Base-by-base conservation (phyloP, 768 basidiomycete genomes). In the Boletus sensibilis region DNA sequence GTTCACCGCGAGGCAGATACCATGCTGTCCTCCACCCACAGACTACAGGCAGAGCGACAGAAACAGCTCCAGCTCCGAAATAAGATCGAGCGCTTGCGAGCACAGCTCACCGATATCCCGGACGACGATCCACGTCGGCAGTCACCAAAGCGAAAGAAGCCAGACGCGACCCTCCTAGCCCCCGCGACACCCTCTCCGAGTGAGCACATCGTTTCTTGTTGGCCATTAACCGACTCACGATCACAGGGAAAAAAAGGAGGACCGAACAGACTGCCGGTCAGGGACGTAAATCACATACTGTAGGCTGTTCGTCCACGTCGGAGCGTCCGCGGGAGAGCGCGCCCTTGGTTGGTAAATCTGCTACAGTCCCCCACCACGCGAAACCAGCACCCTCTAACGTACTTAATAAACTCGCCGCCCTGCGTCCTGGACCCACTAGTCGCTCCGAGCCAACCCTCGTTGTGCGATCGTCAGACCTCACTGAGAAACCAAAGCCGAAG, bases 161-260 rank as follows among this genome's bases (percentile, higher is more conserved):
- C 61, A 12, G 73, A 78, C 10, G 57, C 74, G 4, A 68, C 71
- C 3, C 64, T 81, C 14, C 62, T 80, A 0, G 80, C 75, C 1
- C 81, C 80, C 9, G 70, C 74, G 1, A 83, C 80, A 1, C 89
- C 89, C 10, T 88, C 89, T 35, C 86, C 85, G 5, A 87, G 87
- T 89, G 60, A 68, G 79, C 69, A n/a, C 40, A n/a, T 20, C 23
- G 20, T 52, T 53, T 37, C 31, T 25, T 25, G 31, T 25, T 39
- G 25, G 44, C 29, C 16, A 37, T 56, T 53, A n/a, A 62, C 20
- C 3, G 39, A 51, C 23, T 6, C 33, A 46, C 41, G 47, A 23
- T 50, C 14, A 18, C 60, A 72, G 72, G 60, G 49, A 67, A 80
- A 73, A 81, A 80, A 64, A 74, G 78, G 57, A 84, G 80, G 59